A percentile compares a stretch with the other conserved stretches of the same genome.
These are phyloP conservation scores for Podospora sp. DNA, from an alignment of 495 filamentous ascomycete genomes.

Conservation along the genomic window DNA sequence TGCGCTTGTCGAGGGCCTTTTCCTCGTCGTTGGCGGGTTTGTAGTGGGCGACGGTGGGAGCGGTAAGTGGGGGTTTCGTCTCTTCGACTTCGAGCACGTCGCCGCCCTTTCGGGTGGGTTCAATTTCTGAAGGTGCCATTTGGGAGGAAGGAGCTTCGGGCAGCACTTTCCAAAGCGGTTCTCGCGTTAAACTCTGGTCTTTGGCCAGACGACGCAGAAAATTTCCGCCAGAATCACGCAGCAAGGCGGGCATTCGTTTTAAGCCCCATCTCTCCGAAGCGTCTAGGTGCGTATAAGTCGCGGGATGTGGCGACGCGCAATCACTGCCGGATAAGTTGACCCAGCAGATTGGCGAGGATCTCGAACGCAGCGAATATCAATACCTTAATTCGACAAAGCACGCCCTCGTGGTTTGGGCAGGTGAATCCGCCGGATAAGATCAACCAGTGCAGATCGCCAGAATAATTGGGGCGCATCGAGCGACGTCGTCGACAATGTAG, in stretches of 20 bases:
- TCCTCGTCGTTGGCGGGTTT: conserved; percentile 14
- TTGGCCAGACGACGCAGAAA: no score
- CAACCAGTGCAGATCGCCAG: background rate
- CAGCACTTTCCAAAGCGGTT: no score
- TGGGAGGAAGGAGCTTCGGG: background rate
- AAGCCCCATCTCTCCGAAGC: no score
- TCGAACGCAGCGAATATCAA: background rate
- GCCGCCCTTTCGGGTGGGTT: background rate
- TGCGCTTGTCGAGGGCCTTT: conserved; percentile 16
- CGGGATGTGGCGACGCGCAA: background rate
- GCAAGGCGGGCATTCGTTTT: no score
- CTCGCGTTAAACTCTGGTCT: no score
- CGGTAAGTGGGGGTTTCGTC: conserved; percentile 3
- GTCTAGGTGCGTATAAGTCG: no score
- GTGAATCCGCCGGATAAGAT: background rate
- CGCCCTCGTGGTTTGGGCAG: background rate
- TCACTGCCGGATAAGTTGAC: background rate
- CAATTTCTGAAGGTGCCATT: background rate
- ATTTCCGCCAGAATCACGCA: no score
- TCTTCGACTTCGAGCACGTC: background rate
- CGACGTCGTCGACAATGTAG: no score
- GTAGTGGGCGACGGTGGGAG: conserved; percentile 11
- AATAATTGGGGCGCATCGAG: conserved; percentile 7
- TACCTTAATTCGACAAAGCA: background rate
- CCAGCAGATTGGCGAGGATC: background rate